phyloP scores from a whole-genome alignment of 768 basidiomycete genomes.

The Tulasnella sp. region DNA sequence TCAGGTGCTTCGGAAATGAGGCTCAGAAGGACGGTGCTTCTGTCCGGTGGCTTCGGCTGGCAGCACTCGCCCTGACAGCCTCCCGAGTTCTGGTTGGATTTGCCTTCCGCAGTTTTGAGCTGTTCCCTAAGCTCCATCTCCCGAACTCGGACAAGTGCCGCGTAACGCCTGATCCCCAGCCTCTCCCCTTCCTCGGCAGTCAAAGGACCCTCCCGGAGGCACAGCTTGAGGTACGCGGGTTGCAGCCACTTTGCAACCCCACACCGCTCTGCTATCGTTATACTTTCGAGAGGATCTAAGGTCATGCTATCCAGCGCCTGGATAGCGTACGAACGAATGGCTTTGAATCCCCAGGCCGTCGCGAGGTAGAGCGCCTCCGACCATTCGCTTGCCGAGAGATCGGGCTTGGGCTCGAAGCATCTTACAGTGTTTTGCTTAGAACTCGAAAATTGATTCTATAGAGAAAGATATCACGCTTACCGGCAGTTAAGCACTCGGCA shows the following conservation, averaged over 20 bases:
- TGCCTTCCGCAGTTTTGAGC: no score
- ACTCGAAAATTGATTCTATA: no score
- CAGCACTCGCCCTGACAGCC: no score
- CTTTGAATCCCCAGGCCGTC: background rate
- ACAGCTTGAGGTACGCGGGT: background rate
- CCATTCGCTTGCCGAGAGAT: background rate
- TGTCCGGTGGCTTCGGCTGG: no score
- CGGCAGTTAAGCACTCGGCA: background rate
- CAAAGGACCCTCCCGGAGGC: background rate
- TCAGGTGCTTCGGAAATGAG: no score
- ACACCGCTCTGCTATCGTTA: background rate
- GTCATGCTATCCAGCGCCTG: background rate
- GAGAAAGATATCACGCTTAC: background rate
- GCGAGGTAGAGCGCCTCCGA: background rate
- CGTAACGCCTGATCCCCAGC: background rate
- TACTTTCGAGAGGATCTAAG: background rate
- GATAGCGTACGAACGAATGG: background rate
- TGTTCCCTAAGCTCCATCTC: background rate
- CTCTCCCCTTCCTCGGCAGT: background rate
- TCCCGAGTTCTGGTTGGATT: no score
- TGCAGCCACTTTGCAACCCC: background rate
- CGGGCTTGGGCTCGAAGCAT: background rate
- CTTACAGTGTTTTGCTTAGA: background rate
- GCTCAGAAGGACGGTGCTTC: no score
- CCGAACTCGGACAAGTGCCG: background rate